A percentile compares a stretch with the other conserved stretches of the same genome.
phyloP scores from a whole-genome alignment of 805 yeast genomes.

The Wickerhamiella domercqiae region DNA sequence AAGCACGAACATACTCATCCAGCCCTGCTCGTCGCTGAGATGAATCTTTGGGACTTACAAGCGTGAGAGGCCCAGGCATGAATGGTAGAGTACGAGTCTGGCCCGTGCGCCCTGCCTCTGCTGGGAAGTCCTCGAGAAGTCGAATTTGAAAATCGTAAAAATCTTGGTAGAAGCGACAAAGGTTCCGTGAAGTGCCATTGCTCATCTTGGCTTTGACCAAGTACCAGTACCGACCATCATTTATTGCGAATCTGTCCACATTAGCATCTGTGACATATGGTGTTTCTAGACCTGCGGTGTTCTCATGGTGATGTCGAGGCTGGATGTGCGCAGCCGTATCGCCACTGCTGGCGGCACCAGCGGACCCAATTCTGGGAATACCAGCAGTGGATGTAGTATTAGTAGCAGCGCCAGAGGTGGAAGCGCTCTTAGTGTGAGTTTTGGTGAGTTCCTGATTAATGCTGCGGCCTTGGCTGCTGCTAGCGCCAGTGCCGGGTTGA shows the following conservation, averaged over 20 bases:
- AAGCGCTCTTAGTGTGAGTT: too few species aligned
- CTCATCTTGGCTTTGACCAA: conserved; percentile 51
- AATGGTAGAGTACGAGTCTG: conserved; percentile 71
- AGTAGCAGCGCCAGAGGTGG: too few species aligned
- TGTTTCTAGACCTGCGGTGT: neutral
- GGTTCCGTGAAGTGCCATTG: conserved; percentile 50
- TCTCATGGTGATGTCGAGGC: neutral
- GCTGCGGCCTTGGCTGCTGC: conserved; percentile 5
- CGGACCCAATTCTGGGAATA: too few species aligned
- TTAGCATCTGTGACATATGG: conserved; percentile 42
- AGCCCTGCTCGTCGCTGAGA: conserved; percentile 39
- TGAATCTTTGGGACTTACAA: conserved; percentile 65
- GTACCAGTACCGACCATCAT: conserved; percentile 83
- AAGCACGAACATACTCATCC: conserved; percentile 39
- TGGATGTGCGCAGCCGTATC: neutral
- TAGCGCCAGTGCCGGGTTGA: conserved; percentile 1
- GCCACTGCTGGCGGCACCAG: neutral
- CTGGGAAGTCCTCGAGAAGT: conserved; percentile 69
- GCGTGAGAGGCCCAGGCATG: conserved; percentile 90
- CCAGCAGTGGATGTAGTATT: too few species aligned
- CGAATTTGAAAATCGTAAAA: conserved; percentile 86
- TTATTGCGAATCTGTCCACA: conserved; percentile 66
- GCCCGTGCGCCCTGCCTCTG: conserved; percentile 80
- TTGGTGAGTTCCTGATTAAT: too few species aligned
- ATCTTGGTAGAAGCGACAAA: conserved; percentile 88